Conservation (phyloP, 208 protist species). For the Tritrichomonas musculus region DNA sequence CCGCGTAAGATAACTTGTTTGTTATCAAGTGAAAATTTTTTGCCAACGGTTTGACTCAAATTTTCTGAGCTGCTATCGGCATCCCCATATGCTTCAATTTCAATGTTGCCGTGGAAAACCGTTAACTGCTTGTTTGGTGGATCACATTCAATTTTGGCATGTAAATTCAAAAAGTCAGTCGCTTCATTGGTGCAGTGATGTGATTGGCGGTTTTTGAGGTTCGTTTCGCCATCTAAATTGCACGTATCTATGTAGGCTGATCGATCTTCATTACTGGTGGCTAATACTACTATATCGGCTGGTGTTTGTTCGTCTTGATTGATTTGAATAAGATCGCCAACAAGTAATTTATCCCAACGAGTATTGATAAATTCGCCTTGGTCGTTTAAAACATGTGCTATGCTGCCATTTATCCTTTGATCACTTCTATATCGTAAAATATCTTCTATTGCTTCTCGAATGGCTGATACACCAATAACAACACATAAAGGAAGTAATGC, state of each 20-base stretch:
- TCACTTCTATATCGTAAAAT: conserved; percentile 38
- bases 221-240: conserved; percentile 45
- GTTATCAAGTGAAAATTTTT: conserved; percentile 52
- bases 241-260: conserved; percentile 39
- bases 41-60: too few species aligned
- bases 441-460: conserved; percentile 78
- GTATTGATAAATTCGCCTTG: not conserved
- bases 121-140: conserved; percentile 35
- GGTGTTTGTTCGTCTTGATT: conserved; percentile 37
- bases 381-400: not conserved
- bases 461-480: conserved; percentile 68
- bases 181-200: not conserved
- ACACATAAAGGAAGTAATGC: conserved; percentile 72
- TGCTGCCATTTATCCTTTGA: not conserved
- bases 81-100: not conserved
- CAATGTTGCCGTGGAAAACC: conserved; percentile 28
- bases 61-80: too few species aligned
- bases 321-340: conserved; percentile 39
- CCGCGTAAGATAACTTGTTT: conserved; percentile 72
- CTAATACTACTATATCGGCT: conserved; percentile 38
- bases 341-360: conserved; percentile 27
- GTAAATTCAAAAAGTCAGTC: too few species aligned
- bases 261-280: conserved; percentile 21
- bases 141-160: conserved; percentile 34
- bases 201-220: conserved; percentile 39